Percentiles rank a stretch among this genome's conserved stretches.
phyloP scores from a whole-genome alignment of 2,329 filamentous ascomycete genomes.

The Aphanocladium album region DNA sequence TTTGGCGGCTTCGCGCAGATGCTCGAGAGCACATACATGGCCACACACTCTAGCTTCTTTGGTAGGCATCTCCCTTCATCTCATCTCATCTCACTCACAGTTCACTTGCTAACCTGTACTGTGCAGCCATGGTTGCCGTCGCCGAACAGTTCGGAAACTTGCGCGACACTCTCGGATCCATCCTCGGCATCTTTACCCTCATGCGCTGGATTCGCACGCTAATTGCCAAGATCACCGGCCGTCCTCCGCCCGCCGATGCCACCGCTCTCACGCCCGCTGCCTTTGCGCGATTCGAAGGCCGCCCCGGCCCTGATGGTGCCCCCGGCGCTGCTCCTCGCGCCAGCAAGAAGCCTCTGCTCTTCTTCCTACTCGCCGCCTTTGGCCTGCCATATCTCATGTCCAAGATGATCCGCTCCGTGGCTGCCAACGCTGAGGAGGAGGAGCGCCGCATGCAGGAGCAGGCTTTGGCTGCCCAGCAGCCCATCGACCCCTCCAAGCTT shows the following conservation, averaged over 20 bases:
- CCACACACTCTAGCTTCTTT: slow-evolving; percentile 97
- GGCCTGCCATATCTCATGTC: slow-evolving; percentile 95
- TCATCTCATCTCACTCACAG: not conserved
- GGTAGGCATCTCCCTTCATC: slow-evolving; percentile 52
- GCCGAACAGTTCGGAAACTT: slow-evolving; percentile 95
- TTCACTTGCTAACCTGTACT: slow-evolving; percentile 10
- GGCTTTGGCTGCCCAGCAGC: slow-evolving; percentile 45
- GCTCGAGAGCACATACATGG: slow-evolving; percentile 99
- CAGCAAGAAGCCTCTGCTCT: slow-evolving; percentile 90
- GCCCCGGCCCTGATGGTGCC: slow-evolving; percentile 56
- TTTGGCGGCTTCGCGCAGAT: slow-evolving; percentile 98
- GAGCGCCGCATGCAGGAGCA: slow-evolving; percentile 53
- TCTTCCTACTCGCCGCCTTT: slow-evolving; percentile 92
- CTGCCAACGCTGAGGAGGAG: slow-evolving; percentile 79
- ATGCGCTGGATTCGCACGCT: slow-evolving; percentile 92
- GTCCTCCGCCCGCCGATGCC: slow-evolving; percentile 81
- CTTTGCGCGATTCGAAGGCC: slow-evolving; percentile 84
- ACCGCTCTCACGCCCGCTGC: slow-evolving; percentile 82
- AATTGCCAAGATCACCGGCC: slow-evolving; percentile 87
- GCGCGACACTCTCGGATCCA: slow-evolving; percentile 85
- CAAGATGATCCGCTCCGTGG: slow-evolving; percentile 84
- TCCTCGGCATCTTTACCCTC: slow-evolving; percentile 91
- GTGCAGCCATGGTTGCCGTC: slow-evolving; percentile 88
- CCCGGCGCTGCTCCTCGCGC: slow-evolving; percentile 62
- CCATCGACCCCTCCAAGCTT: slow-evolving; percentile 81